Base-by-base conservation (phyloP, 176 grass and related monocot species). In the Aegilops speltoides region DNA sequence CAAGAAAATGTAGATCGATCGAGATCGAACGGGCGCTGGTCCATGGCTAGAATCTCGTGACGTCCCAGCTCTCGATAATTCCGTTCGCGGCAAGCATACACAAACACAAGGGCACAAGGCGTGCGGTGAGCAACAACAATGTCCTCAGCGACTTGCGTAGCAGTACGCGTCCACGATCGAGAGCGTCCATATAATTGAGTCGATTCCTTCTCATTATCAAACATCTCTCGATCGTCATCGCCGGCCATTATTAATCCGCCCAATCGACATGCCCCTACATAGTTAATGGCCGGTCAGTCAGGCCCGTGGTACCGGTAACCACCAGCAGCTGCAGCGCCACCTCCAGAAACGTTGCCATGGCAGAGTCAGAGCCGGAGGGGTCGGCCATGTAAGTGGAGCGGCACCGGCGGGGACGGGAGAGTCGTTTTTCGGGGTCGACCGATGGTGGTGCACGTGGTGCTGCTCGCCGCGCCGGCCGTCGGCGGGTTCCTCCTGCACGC, bases 381-480 rank as follows among this genome's bases (percentile, higher is more conserved):
- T 76, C 76, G 33, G 50, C 16, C 50, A 54, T 54, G 50, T 54
- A 54, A 54, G 45, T 0, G 33, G 7, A 19, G 50, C 50, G 50
- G 50, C 50, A 54, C 0, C 15, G 50, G 6, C 16, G 48, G 31
- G 0, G 43, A 4, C 13, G 43, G 41, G 4, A 22, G 10, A 6
- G 9, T 15, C 1, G 32, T 1, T 10, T 10, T 0, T 37, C 10
- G 40, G 10, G 40, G 1, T 41, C 2, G 0, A 41, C 2, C 1
- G 11, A 91, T 91, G 89, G 74, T 24, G 24, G 41, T 90, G 14
- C 84, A 79, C 74, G 17, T 91, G 28, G 69, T 67, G 86, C 81
- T 82, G 4, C 71, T 84, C 17, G 59, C 72, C 33, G 71, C 45
- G 20, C 13, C 54, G 2, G 68, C 66, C 19, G 89, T 82, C 0